These are phyloP conservation scores for Gyrodon lividus DNA, from an alignment of 768 basidiomycete genomes.

Conservation along the genomic window DNA sequence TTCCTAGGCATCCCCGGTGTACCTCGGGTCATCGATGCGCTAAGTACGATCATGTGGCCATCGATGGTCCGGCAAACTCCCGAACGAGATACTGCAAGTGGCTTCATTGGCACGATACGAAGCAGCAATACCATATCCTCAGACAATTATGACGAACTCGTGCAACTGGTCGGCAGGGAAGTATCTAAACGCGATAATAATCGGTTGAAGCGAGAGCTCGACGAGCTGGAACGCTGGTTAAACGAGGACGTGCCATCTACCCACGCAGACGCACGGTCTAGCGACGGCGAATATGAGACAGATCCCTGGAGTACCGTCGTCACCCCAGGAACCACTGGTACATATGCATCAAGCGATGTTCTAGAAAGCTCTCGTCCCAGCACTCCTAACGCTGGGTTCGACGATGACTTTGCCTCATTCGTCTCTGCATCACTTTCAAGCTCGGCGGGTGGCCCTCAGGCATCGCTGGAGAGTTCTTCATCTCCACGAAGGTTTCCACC, in stretches of 20 bases:
- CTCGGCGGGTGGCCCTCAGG: background rate
- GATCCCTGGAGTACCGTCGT: conserved; percentile 43
- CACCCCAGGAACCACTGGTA: conserved; percentile 29
- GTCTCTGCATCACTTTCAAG: conserved; percentile 52
- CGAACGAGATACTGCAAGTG: background rate
- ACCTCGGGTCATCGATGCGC: conserved; percentile 70
- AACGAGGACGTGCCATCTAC: conserved; percentile 38
- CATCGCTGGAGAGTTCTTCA: conserved; percentile 2
- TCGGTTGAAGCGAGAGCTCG: conserved; percentile 50
- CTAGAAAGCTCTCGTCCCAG: conserved; percentile 21
- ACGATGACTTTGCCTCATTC: conserved; percentile 80
- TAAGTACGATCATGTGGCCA: conserved; percentile 90
- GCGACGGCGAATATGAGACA: conserved; percentile 15
- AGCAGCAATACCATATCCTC: conserved; percentile 7
- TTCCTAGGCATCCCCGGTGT: conserved; percentile 50
- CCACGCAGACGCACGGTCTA: conserved; percentile 16
- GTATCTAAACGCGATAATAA: conserved; percentile 29
- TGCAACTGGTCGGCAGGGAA: conserved; percentile 18
- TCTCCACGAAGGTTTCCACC: conserved; percentile 1
- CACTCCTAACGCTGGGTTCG: conserved; percentile 50
- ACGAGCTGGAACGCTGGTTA: conserved; percentile 62
- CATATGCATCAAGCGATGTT: conserved; percentile 19
- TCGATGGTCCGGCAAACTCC: conserved; percentile 49
- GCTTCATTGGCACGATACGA: background rate
- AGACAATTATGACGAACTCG: conserved; percentile 21